These are phyloP conservation scores for Cucurbita argyrosperma DNA, from an alignment of 306 rosid genomes.

Conservation along the genomic window DNA sequence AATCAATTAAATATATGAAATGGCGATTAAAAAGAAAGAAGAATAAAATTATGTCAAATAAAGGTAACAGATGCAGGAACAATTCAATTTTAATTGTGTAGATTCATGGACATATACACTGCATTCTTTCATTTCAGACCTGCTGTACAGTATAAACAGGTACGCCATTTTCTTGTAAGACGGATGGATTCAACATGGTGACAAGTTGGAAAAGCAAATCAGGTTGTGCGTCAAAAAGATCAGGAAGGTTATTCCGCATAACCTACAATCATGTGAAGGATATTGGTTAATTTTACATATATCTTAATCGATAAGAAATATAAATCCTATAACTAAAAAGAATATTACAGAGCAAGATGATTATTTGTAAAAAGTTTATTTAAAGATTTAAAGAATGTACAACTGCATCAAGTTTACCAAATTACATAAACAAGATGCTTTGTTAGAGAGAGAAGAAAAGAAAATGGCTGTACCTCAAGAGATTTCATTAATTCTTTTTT, in stretches of 20 bases:
- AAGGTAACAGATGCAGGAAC: background rate
- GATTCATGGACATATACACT: background rate
- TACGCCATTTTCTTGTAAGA: constrained; percentile 79
- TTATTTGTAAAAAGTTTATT: background rate
- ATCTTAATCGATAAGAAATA: background rate
- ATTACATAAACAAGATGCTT: background rate
- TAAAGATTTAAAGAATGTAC: background rate
- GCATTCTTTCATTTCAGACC: constrained; percentile 30
- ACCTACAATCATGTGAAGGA: constrained; percentile 39
- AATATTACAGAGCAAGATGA: background rate
- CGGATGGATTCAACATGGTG: constrained; percentile 95
- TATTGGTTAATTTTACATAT: background rate
- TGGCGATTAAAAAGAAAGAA: background rate
- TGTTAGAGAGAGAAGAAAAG: background rate
- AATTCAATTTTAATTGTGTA: background rate
- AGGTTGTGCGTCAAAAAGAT: constrained; percentile 94
- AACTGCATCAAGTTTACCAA: background rate
- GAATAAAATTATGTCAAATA: background rate
- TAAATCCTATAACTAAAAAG: background rate
- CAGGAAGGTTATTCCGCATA: constrained; percentile 91
- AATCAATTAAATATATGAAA: background rate
- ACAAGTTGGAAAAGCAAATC: constrained; percentile 97
- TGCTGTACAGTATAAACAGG: constrained; percentile 76
- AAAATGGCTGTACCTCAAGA: background rate
- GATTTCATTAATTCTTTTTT: background rate